phyloP scores from a whole-genome alignment of 75 land plant genomes.

The Cryptomeria japonica region DNA sequence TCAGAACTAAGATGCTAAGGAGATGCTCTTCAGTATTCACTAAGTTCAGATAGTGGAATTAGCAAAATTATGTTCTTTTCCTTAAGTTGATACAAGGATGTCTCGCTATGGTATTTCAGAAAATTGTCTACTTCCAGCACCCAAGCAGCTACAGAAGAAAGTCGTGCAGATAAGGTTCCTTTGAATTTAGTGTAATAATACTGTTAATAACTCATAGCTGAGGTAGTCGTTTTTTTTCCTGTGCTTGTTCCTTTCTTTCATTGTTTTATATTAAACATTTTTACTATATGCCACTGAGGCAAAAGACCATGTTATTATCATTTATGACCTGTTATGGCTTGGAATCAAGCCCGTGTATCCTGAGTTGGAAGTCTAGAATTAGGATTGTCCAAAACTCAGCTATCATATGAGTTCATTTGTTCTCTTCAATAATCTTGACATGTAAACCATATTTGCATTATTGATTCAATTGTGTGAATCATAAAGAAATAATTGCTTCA shows the following conservation, averaged over 20 bases:
- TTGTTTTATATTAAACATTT: conserved; percentile 1
- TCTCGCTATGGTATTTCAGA: background rate
- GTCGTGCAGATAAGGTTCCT: background rate
- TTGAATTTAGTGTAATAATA: conserved; percentile 5
- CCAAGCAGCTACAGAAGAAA: background rate
- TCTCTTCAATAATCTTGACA: conserved; percentile 11
- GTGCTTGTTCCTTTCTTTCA: background rate
- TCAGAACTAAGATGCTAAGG: background rate
- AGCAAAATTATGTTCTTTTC: background rate
- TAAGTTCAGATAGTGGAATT: conserved; percentile 7
- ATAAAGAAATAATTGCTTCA: background rate
- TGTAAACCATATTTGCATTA: conserved; percentile 5
- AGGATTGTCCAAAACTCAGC: background rate
- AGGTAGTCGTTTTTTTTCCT: background rate
- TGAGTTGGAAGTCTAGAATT: background rate
- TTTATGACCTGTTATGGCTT: conserved; percentile 3
- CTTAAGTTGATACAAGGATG: conserved; percentile 2
- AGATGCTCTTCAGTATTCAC: background rate
- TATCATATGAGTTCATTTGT: background rate
- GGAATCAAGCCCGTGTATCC: conserved; percentile 3
- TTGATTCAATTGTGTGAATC: conserved; percentile 5
- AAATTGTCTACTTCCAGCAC: background rate
- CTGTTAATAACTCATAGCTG: background rate
- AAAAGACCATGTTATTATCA: background rate
- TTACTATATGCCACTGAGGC: conserved; percentile 7